Conservation (phyloP, 2,329 filamentous ascomycete species). For the Camptophora hylomeconis region DNA sequence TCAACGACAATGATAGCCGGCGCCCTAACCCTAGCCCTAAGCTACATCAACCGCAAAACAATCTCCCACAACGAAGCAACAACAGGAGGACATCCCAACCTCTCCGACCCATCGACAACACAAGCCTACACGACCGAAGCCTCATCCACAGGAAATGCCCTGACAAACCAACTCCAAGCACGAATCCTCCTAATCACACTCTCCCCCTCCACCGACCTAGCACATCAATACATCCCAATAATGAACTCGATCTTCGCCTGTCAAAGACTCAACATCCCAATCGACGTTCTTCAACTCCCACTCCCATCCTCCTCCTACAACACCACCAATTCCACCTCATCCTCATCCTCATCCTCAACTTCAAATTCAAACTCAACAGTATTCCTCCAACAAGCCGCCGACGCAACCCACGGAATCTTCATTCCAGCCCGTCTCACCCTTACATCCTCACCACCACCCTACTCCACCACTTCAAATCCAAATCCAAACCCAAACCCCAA, state of each 20-base stretch:
- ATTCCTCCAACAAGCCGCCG: constrained; percentile 82
- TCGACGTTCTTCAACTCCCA: constrained; percentile 73
- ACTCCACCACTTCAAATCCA: constrained; percentile 9
- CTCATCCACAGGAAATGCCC: constrained; percentile 25
- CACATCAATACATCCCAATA: constrained; percentile 87
- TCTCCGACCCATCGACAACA: constrained; percentile 18
- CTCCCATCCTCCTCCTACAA: constrained; percentile 6
- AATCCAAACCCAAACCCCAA: constrained; percentile 22
- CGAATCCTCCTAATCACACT: constrained; percentile 86
- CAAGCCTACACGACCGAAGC: constrained; percentile 17
- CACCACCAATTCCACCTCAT: background rate
- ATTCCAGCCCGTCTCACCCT: constrained; percentile 36
- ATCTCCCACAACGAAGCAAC: constrained; percentile 50
- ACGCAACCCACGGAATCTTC: constrained; percentile 59
- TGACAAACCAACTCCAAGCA: constrained; percentile 42
- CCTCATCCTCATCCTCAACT: constrained; percentile 1
- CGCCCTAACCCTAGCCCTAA: constrained; percentile 75
- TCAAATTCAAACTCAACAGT: constrained; percentile 42
- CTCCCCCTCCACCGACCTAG: constrained; percentile 74
- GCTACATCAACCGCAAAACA: constrained; percentile 76
- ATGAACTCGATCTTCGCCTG: constrained; percentile 99
- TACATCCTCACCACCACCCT: background rate
- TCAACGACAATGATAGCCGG: constrained; percentile 82
- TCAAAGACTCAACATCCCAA: constrained; percentile 72
- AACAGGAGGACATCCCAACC: constrained; percentile 27